A percentile compares a stretch with the other conserved stretches of the same genome.
Evolutionary conservation across 1,139 yeast species (phyloP).

Genomic region (Kazachstania sp.): DNA sequence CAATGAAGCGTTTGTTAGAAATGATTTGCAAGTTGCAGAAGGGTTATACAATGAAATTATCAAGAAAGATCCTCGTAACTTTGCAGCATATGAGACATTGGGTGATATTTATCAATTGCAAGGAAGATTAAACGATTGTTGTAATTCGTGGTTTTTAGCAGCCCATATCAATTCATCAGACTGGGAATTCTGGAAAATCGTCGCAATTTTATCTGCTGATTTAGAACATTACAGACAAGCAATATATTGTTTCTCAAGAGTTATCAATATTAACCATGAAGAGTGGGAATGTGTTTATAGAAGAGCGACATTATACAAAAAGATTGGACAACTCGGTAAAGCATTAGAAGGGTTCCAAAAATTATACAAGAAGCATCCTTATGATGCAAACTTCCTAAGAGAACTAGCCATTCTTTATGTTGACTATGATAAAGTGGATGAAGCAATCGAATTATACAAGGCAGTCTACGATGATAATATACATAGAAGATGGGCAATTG

Average conservation of each 20-base stretch:
- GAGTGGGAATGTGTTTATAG: slow-evolving; percentile 48
- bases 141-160: slow-evolving; percentile 75
- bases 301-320: slow-evolving; percentile 59
- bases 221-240: slow-evolving; percentile 76
- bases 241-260: slow-evolving; percentile 68
- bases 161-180: slow-evolving; percentile 76
- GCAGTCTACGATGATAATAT: slow-evolving; percentile 51
- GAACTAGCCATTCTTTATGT: slow-evolving; percentile 73
- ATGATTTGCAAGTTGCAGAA: slow-evolving; percentile 59
- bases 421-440: slow-evolving; percentile 64
- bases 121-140: slow-evolving; percentile 61
- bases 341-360: slow-evolving; percentile 71
- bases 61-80: slow-evolving; percentile 65
- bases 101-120: slow-evolving; percentile 74
- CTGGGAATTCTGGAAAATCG: slow-evolving; percentile 73
- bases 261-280: slow-evolving; percentile 50
- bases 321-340: slow-evolving; percentile 53
- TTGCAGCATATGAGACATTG: slow-evolving; percentile 73
- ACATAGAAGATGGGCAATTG: slow-evolving; percentile 26
- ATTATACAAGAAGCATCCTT: slow-evolving; percentile 52
- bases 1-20: slow-evolving; percentile 66
- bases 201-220: slow-evolving; percentile 67
- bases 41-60: slow-evolving; percentile 64
- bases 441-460: slow-evolving; percentile 73
- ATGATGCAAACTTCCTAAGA: slow-evolving; percentile 52